Evolutionary conservation across 768 basidiomycete genomes (phyloP), one percentile per base, ranked within the genome.

Genomic region (Phlegmacium glaucopus): DNA sequence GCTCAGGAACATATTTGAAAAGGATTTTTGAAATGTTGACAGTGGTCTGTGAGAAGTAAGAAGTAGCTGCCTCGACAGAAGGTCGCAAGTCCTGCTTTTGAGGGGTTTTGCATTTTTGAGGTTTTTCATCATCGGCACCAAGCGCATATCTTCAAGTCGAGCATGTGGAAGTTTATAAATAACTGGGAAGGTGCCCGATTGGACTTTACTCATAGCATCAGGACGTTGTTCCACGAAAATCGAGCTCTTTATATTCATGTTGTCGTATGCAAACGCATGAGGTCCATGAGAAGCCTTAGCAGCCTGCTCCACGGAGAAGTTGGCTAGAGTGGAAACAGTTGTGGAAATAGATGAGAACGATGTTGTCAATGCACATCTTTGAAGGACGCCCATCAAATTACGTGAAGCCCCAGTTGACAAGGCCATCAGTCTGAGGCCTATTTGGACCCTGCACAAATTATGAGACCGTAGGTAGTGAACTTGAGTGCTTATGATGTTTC

Each of bases 141-240:
- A 43, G 6, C 45, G 18, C 60, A 64, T 58, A 32, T 61, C 36
- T 6, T 56, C 48, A 1, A 48, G 50, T 13, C 50, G 45, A 4
- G 51, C 59, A 42, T 59, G 54, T 2, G 18, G 49, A 4, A 69
- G 49, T 15, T 49, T 29, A 47, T 70, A 70, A 2, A 72, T 42
- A 4, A 68, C 51, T 5, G 56, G 22, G 40, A 68, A 63, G 0
- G 68, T 71, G 2, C 69, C 68, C 2, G 66, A 68, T 32, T 67
- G 64, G 6, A 70, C 69, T 48, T 70, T 72, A 27, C 48, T 54
- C 9, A 58, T 56, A 2, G 55, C 53, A n/a, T 49, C 42, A 3
- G 52, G 49, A 0, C 48, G 40, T 46, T 71, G 64, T 47, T 71
- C 66, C 15, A 68, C 54, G 35, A 54, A 58, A 13, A 62, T 68